phyloP scores from a whole-genome alignment of 495 filamentous ascomycete genomes.

The Neurospora pannonica region DNA sequence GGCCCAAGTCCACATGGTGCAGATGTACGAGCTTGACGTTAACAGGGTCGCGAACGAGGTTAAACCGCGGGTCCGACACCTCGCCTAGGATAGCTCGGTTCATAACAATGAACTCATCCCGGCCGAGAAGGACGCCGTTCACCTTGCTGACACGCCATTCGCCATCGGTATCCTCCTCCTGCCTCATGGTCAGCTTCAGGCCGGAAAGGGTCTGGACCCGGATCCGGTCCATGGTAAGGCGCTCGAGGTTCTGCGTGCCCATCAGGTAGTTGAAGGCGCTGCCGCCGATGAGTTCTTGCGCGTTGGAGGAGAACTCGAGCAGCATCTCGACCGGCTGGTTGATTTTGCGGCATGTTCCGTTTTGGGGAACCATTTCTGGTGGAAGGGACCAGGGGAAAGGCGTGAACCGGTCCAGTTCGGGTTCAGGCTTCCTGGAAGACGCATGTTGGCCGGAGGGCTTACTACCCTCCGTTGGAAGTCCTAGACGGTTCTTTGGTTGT shows the following conservation, averaged over 20 bases:
- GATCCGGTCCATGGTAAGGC: conserved; percentile 56
- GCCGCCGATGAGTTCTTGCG: conserved; percentile 45
- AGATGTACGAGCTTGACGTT: conserved; percentile 56
- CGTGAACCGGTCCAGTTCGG: conserved; percentile 54
- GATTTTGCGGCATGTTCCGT: conserved; percentile 56
- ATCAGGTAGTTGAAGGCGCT: conserved; percentile 47
- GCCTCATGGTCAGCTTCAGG: conserved; percentile 69
- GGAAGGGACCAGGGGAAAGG: conserved; percentile 93
- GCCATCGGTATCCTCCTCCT: conserved; percentile 42
- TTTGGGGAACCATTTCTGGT: conserved; percentile 55
- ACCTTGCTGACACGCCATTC: conserved; percentile 66
- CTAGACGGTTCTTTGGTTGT: conserved; percentile 13
- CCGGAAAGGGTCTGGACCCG: conserved; percentile 70
- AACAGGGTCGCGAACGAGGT: conserved; percentile 59
- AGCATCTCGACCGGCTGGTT: conserved; percentile 51
- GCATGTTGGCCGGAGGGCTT: conserved; percentile 25
- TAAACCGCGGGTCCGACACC: conserved; percentile 76
- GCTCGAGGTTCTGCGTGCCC: conserved; percentile 36
- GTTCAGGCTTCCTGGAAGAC: conserved; percentile 15
- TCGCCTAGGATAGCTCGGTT: conserved; percentile 65
- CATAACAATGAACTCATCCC: conserved; percentile 83
- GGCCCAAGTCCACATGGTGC: conserved; percentile 41
- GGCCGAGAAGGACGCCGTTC: conserved; percentile 70
- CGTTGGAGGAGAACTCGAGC: conserved; percentile 68
- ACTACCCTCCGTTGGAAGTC: conserved; percentile 25